phyloP scores from a whole-genome alignment of 306 rosid species.

The Trichosanthes truncata region DNA sequence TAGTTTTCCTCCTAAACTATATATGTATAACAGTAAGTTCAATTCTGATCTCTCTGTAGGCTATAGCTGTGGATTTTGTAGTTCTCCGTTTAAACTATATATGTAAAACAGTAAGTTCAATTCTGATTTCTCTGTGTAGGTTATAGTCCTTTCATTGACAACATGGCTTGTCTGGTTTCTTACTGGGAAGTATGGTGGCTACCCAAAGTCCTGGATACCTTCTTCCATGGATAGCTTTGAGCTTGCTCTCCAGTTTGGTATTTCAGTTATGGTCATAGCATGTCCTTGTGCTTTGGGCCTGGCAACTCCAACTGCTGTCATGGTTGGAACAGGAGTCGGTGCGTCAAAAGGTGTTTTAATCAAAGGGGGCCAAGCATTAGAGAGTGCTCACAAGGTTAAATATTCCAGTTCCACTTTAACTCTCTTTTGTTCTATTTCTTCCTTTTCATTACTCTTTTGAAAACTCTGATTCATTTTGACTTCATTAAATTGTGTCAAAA shows the following conservation, averaged over 20 bases:
- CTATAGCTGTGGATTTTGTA: constrained; percentile 14
- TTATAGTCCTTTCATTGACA: constrained; percentile 50
- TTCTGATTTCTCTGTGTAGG: constrained; percentile 23
- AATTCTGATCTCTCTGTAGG: constrained; percentile 24
- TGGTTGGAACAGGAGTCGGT: constrained; percentile 95
- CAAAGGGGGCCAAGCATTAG: constrained; percentile 89
- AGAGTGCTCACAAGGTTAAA: constrained; percentile 70
- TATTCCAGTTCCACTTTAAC: not conserved
- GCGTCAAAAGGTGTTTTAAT: constrained; percentile 83
- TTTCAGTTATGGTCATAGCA: constrained; percentile 83
- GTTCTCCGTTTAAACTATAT: not conserved
- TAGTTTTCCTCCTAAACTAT: not conserved
- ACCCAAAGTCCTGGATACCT: constrained; percentile 74
- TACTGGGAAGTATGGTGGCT: constrained; percentile 50
- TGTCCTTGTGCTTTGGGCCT: constrained; percentile 95
- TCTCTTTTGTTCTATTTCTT: not conserved
- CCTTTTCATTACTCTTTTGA: not conserved
- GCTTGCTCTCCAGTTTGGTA: constrained; percentile 85
- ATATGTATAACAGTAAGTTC: not conserved
- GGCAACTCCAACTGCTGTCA: constrained; percentile 88
- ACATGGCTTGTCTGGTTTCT: constrained; percentile 76
- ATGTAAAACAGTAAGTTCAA: not conserved
- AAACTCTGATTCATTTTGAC: not conserved
- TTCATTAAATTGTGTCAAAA: not conserved
- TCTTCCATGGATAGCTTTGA: constrained; percentile 60